Evolutionary conservation across 257 asterid species (phyloP), one percentile per base, ranked within the genome.

Genomic region (Penstemon barbatus): DNA sequence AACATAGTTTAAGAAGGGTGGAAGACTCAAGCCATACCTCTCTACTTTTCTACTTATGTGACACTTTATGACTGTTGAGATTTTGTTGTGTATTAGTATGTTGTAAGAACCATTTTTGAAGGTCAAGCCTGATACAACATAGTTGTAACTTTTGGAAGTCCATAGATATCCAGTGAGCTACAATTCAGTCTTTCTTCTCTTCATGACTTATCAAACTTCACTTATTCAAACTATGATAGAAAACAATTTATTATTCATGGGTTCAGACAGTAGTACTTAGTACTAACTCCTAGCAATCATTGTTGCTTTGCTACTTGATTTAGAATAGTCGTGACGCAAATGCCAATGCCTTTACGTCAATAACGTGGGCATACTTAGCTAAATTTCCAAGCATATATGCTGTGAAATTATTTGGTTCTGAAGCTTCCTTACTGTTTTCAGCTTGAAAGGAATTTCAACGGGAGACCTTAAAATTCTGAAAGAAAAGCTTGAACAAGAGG

Each of bases 401-500:
- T 39, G 11, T 49, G 36, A 39, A 42, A 59, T 52, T 48, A n/a
- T 60, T 66, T 69, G 9, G 63, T 66, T 70, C 65, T 62, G 62
- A 72, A 58, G 66, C 70, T 19, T 49, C 56, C 37, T 63, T 74
- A 37, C 69, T 36, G 18, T 73, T 81, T 63, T 74, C 90, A 94
- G 96, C 80, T 73, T 93, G 69, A 93, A 84, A 82, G 97, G 96
- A 77, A 81, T 93, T 65, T 86, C 71, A 63, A 7, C 75, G 0
- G 85, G 67, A 73, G 98, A 90, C 80, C 87, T 93, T 72, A 79
- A 80, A 73, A 77, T 57, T 78, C 80, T 94, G 71, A 91, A 89
- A 75, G 93, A 83, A 71, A 89, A 91, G 86, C 97, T 94, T 65
- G 77, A 84, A 56, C 89, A 84, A 71, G 99, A 91, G 96, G 96